phyloP scores from a whole-genome alignment of 768 basidiomycete species.

The Vararia minispora region DNA sequence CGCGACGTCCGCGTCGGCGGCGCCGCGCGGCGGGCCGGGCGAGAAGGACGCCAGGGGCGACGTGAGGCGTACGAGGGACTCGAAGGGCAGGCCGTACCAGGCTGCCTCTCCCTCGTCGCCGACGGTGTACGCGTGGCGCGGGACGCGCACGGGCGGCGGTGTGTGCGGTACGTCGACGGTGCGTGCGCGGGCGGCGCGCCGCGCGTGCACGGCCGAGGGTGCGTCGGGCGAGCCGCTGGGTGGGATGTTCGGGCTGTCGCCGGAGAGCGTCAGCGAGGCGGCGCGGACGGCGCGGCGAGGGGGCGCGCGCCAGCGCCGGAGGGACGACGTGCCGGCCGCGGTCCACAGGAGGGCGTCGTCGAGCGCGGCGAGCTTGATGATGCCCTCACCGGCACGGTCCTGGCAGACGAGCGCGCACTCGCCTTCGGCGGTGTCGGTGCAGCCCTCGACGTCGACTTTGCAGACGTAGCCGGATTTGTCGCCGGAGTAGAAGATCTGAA shows the following conservation, averaged over 20 bases:
- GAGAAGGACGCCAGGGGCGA: conserved; percentile 47
- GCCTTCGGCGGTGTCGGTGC: conserved; percentile 73
- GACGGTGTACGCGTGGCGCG: conserved; percentile 17
- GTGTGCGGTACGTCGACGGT: conserved; percentile 9
- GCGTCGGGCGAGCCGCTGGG: conserved; percentile 7
- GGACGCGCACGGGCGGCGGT: conserved; percentile 13
- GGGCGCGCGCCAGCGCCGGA: conserved; percentile 76
- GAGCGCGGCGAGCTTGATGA: conserved; percentile 74
- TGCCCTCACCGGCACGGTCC: conserved; percentile 51
- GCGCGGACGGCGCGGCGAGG: conserved; percentile 29
- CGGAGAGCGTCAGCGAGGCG: conserved; percentile 11
- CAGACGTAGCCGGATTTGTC: conserved; percentile 86
- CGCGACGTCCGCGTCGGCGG: conserved; percentile 67
- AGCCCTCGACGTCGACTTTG: conserved; percentile 82
- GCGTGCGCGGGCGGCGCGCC: conserved; percentile 7
- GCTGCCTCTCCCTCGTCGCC: conserved; percentile 22
- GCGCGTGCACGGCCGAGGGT: conserved; percentile 2
- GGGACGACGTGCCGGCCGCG: conserved; percentile 69
- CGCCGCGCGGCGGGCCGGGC: conserved; percentile 37
- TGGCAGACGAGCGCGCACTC: conserved; percentile 81
- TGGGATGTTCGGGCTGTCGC: conserved; percentile 4
- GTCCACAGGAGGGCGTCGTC: conserved; percentile 88
- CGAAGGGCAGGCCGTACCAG: conserved; percentile 57
- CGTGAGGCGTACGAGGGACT: conserved; percentile 55
- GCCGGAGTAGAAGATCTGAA: conserved; percentile 90